phyloP scores from a whole-genome alignment of 768 basidiomycete species.

The Collybia sordida region DNA sequence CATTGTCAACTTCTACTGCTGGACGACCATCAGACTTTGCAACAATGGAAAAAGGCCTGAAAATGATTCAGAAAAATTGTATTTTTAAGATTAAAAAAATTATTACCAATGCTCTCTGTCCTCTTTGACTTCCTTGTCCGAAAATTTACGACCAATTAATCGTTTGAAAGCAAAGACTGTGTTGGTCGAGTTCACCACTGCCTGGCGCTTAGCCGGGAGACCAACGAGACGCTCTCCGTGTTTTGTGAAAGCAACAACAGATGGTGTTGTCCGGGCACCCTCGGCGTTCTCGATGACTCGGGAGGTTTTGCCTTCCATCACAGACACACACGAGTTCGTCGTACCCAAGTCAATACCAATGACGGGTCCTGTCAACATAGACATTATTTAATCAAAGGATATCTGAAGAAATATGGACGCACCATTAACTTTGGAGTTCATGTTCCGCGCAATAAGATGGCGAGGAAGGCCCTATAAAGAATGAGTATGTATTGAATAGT shows the following conservation, averaged over 20 bases:
- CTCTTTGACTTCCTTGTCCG: slow-evolving; percentile 90
- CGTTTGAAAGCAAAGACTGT: slow-evolving; percentile 96
- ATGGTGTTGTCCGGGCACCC: slow-evolving; percentile 97
- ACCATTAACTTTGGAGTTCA: slow-evolving; percentile 95
- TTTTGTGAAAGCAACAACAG: slow-evolving; percentile 98
- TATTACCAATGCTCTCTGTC: slow-evolving; percentile 83
- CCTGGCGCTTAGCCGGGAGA: slow-evolving; percentile 95
- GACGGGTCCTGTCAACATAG: slow-evolving; percentile 62
- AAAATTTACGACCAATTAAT: slow-evolving; percentile 90
- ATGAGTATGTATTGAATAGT: slow-evolving; percentile 1
- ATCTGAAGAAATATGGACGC: slow-evolving; percentile 21
- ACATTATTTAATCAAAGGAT: not conserved
- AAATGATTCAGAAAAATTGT: slow-evolving; percentile 1
- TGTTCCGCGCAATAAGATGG: slow-evolving; percentile 81
- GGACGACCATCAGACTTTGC: slow-evolving; percentile 72
- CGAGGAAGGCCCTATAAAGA: slow-evolving; percentile 59
- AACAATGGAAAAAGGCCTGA: slow-evolving; percentile 81
- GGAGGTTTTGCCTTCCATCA: slow-evolving; percentile 95
- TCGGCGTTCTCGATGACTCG: slow-evolving; percentile 98
- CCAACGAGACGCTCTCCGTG: slow-evolving; percentile 96
- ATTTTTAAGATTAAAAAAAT: not conserved
- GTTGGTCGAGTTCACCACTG: slow-evolving; percentile 92
- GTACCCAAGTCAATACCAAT: slow-evolving; percentile 97
- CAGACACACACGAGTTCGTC: slow-evolving; percentile 87
- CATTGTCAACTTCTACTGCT: slow-evolving; percentile 82